phyloP scores from a whole-genome alignment of 2,329 filamentous ascomycete species.

The Hypomyces rosellus region DNA sequence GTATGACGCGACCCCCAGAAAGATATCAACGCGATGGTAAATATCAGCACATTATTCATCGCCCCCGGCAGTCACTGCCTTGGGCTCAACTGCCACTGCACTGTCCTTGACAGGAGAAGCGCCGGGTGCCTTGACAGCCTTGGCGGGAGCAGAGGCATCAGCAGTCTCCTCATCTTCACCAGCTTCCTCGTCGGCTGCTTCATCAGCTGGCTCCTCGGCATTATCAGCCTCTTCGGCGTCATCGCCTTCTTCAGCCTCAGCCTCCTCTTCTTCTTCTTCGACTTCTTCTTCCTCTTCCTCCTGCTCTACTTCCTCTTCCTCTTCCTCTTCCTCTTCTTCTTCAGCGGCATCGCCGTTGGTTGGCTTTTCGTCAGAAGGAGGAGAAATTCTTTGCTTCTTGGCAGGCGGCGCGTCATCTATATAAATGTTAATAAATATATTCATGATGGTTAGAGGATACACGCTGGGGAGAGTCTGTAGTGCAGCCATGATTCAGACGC shows the following conservation, averaged over 20 bases:
- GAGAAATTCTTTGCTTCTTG: conserved; percentile 46
- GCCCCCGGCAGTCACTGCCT: conserved; percentile 24
- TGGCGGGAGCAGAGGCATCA: conserved; percentile 17
- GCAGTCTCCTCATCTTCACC: conserved; percentile 15
- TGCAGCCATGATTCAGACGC: background rate
- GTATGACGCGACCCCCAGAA: background rate
- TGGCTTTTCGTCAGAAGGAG: conserved; percentile 23
- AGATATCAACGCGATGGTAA: conserved; percentile 1
- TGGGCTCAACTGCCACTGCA: conserved; percentile 21
- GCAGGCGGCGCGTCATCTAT: conserved; percentile 36
- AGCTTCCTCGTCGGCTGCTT: conserved; percentile 12
- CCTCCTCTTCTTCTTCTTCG: conserved; percentile 21
- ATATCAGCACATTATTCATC: conserved; percentile 19
- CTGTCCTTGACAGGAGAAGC: conserved; percentile 13
- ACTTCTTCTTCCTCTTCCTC: conserved; percentile 18
- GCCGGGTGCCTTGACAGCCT: conserved; percentile 23
- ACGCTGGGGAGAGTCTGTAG: no score
- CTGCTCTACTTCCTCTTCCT: conserved; percentile 23
- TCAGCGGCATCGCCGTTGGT: conserved; percentile 30
- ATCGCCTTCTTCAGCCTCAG: conserved; percentile 20
- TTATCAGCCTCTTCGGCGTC: conserved; percentile 18
- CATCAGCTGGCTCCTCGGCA: conserved; percentile 14
- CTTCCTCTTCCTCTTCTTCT: conserved; percentile 28
- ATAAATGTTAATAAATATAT: background rate
- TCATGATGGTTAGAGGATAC: background rate